Evolutionary conservation across 2,329 filamentous ascomycete genomes (phyloP), one percentile per base, ranked within the genome.

Genomic region (Cytospora piceicola): DNA sequence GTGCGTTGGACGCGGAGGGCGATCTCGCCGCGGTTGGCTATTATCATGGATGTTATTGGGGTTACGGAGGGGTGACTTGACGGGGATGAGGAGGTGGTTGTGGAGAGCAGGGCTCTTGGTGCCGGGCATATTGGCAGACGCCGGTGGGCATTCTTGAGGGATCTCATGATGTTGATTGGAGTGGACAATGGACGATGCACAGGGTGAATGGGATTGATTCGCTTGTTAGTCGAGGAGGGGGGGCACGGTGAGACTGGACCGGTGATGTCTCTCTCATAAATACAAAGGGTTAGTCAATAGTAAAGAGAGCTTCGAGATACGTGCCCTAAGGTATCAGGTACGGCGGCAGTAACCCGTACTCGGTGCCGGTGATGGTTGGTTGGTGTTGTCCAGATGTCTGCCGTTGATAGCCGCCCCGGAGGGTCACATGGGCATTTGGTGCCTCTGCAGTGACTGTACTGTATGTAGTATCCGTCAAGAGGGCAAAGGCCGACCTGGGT

Each of bases 1-100:
- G 95, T 99, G 70, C 89, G 88, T 70, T 94, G 91, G 71, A 99
- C 95, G 71, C 95, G 91, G 75, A 99, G 84, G 58, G 95, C 95
- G 72, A 99, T 99, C 79, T 99, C 95, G 72, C 95, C 95, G 72
- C 95, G 90, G 77, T 99, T 99, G 62, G 95, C 95, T 75, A 99
- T 98, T 29, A 99, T 85, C 52, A 98, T 91, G 11, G 93, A 96
- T 63, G 88, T 88, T 70, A 89, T 86, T 34, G 86, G 83, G 17
- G 80, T 83, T 55, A 79, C 72, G 39, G 71, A 54, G 59, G 78
- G 73, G 72, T 67, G n/a, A 75, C 63, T 14, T 74, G 70, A 68
- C 39, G 74, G 73, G 64, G 79, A 75, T 55, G 77, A 71, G 36
- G 69, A 70, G n/a, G 58, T 34, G 71, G 74, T 66, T 76, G 81